Conservation (phyloP, 768 basidiomycete genomes). For the Panaeolus cyanescens region DNA sequence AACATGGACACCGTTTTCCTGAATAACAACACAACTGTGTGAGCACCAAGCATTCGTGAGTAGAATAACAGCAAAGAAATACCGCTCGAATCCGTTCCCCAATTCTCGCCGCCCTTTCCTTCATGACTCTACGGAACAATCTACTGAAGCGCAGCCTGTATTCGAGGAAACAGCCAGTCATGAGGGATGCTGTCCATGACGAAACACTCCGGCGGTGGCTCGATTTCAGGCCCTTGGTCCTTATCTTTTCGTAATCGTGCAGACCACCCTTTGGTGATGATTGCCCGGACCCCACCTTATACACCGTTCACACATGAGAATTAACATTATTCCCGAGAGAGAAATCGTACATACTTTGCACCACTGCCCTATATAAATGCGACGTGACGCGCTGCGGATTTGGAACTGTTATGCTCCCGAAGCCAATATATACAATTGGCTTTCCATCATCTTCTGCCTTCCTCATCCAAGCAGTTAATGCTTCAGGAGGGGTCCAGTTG, state of each 20-base stretch:
- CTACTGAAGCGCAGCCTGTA: constrained; percentile 67
- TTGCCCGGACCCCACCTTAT: constrained; percentile 57
- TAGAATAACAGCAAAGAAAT: too few species aligned
- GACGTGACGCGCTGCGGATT: constrained; percentile 54
- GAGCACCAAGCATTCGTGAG: constrained; percentile 16
- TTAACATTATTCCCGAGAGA: background rate
- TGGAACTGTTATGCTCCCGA: constrained; percentile 71
- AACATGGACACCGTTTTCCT: constrained; percentile 63
- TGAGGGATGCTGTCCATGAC: constrained; percentile 68
- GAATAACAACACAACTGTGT: background rate
- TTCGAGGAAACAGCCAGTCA: constrained; percentile 61
- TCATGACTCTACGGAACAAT: too few species aligned
- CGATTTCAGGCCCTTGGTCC: constrained; percentile 39
- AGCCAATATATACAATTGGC: constrained; percentile 71
- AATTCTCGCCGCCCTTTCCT: constrained; percentile 73
- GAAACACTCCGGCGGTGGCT: constrained; percentile 55
- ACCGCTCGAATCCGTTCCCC: constrained; percentile 67
- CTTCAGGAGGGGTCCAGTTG: constrained; percentile 54
- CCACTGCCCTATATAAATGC: constrained; percentile 59
- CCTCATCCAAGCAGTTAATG: constrained; percentile 53
- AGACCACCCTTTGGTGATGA: constrained; percentile 72
- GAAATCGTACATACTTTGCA: constrained; percentile 49
- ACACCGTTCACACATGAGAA: constrained; percentile 3
- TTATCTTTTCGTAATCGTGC: constrained; percentile 47
- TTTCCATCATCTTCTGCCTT: constrained; percentile 56